Base-by-base conservation (phyloP, 2,329 filamentous ascomycete genomes). In the Exophiala alcalophila region DNA sequence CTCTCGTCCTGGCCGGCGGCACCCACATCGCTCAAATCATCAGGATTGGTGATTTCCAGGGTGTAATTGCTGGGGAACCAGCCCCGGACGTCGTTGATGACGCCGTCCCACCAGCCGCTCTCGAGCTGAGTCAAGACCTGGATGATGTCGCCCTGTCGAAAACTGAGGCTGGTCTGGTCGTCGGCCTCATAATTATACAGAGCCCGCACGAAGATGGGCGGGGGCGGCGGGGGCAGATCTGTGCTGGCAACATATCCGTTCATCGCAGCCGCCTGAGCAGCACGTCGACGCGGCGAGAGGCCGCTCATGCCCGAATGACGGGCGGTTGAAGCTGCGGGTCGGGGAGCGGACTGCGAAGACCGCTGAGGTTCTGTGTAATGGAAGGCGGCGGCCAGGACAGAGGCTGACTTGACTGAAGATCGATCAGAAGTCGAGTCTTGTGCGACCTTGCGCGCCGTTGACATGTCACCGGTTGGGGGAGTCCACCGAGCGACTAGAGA, bases 31-130 rank as follows among this genome's bases (percentile, higher is more conserved):
- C 75, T 75, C 20, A 84, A 72, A 50, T 94, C 86, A 56, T 87
- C 84, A 36, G 84, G 77, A 40, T 42, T 40, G 57, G 81, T 78
- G 57, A 97, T 84, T 52, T 92, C 81, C 54, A 88, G 83, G 70
- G 92, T 97, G 70, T 98, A 98, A 66, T 98, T 98, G 74, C 91
- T 97, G 25, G 92, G 92, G 65, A 98, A 98, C 92, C 92, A 98
- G 63, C 92, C 92, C 62, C 92, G 83, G 56, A 95, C 86, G 46
- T 90, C 88, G 60, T 96, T 92, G 64, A 98, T 95, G 42, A 98
- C 88, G 34, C 92, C 92, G 69, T 98, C 92, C 92, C 92, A 98
- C 92, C 92, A 98, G 43, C 92, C 92, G 60, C 90, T 97, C 66
- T 98, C 92, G 44, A 97, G 76, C 69, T 96, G 91, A 39, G 92